Evolutionary conservation across 805 yeast genomes (phyloP), one percentile per base, ranked within the genome.

Genomic region (Sugiyamaella americana): DNA sequence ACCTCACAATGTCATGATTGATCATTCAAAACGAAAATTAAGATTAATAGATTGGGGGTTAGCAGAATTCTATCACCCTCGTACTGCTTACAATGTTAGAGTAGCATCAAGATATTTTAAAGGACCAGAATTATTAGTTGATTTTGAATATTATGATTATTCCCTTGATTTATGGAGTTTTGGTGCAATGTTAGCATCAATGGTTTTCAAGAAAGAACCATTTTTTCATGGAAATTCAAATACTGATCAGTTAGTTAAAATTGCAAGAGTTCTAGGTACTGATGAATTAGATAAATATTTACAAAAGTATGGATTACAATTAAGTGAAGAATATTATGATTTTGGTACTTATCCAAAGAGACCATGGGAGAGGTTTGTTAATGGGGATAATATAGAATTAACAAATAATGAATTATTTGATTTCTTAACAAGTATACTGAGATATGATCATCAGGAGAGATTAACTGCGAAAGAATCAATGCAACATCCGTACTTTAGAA

Each of bases 1-100:
- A 63, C 96, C 96, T 8, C 96, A 87, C 64, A 87, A 87, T 60
- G 87, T 87, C 38, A 87, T 87, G 95, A 87, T 87, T 56, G 95
- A 88, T 66, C 95, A 87, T 51, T 68, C 72, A 21, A 64, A 61
- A 40, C 60, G 66, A 44, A 75, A 74, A 54, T 68, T 88, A 59
- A 75, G 91, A 57, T 75, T 88, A 47, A 88, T 88, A 53, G 96
- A 88, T 68, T 88, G 96, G 96, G 96, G 96, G 13, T 69, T 88
- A 51, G 96, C 96, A 5, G 96, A 88, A 63, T 88, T 85, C 61
- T 88, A 88, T 65, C 96, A 88, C 61, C 82, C 84, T 2, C 93
- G 91, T 3, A 84, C 84, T 42, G 94, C 87, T 55, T 88, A 86
- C 67, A 88, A 88, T 59, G 95, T 87, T 19, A 75, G 96, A 51